Conservation (phyloP, 345 rosid genomes). For the Euphorbia pulcherrima region DNA sequence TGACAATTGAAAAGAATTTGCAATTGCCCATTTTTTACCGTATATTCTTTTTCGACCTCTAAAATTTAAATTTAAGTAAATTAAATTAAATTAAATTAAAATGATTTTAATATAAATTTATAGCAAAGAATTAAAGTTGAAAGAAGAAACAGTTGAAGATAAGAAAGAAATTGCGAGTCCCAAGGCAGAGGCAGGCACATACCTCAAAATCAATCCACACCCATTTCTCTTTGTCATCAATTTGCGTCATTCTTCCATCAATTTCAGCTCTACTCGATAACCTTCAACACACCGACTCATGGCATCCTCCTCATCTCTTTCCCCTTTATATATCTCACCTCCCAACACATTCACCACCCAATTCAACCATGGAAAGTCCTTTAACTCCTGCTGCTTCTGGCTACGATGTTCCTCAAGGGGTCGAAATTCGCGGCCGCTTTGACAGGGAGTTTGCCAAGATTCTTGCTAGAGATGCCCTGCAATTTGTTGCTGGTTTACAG, state of each 20-base stretch:
- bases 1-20: too few species aligned
- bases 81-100: too few species aligned
- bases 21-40: too few species aligned
- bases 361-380: not conserved
- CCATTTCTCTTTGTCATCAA: not conserved
- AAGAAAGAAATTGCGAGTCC: slow-evolving; percentile 1
- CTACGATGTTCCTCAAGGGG: slow-evolving; percentile 67
- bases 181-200: slow-evolving; percentile 21
- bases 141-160: not conserved
- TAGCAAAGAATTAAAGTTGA: too few species aligned
- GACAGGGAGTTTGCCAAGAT: slow-evolving; percentile 59
- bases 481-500: slow-evolving; percentile 72
- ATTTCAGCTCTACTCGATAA: slow-evolving; percentile 14
- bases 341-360: not conserved
- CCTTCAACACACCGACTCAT: slow-evolving; percentile 10
- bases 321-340: not conserved
- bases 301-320: not conserved
- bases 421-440: slow-evolving; percentile 70
- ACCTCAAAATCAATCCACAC: not conserved
- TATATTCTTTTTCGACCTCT: too few species aligned
- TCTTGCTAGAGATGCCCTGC: slow-evolving; percentile 66
- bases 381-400: slow-evolving; percentile 12
- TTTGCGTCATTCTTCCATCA: slow-evolving; percentile 5
- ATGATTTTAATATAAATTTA: too few species aligned
- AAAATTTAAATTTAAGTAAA: too few species aligned